Evolutionary conservation across 1,284 basidiomycete species (phyloP).

Genomic region (Golubevia pallescens): DNA sequence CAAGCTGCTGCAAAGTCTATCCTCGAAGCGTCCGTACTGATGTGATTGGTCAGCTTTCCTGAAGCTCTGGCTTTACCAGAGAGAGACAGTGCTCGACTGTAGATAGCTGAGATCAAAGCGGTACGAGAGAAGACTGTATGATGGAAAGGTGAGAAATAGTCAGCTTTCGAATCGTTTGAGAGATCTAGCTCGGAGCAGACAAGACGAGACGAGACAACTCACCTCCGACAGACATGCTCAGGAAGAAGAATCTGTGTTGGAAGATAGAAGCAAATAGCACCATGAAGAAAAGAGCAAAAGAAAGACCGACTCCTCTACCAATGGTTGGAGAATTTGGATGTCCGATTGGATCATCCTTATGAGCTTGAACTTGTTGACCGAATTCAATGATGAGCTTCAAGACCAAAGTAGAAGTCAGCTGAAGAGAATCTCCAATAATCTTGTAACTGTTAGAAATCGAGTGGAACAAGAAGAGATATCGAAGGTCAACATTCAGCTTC

Average conservation of each 20-base stretch:
- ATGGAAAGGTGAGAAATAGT: too few relatives aligned
- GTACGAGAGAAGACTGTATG: slow-evolving; percentile 51
- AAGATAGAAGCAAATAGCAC: slow-evolving; percentile 35
- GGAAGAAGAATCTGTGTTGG: slow-evolving; percentile 59
- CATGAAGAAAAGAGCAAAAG: slow-evolving; percentile 52
- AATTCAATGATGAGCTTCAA: slow-evolving; percentile 48
- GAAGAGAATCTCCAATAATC: slow-evolving; percentile 45
- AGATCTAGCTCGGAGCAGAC: too few relatives aligned
- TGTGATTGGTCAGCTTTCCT: slow-evolving; percentile 59
- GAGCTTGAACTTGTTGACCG: slow-evolving; percentile 26
- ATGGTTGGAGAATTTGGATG: slow-evolving; percentile 20
- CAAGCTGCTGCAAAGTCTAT: slow-evolving; percentile 60
- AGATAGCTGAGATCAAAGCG: slow-evolving; percentile 59
- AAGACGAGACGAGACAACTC: too few relatives aligned
- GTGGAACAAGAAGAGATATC: too few relatives aligned
- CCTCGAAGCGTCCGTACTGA: slow-evolving; percentile 57
- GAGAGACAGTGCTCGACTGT: slow-evolving; percentile 49
- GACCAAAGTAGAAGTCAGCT: slow-evolving; percentile 52
- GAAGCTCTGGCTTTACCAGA: slow-evolving; percentile 56
- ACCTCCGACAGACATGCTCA: slow-evolving; percentile 46
- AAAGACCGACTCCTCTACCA: slow-evolving; percentile 45
- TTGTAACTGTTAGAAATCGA: slow-evolving; percentile 12
- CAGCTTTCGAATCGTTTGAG: too few relatives aligned
- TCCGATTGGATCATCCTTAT: slow-evolving; percentile 9
- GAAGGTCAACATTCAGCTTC: too few relatives aligned